Base-by-base conservation (phyloP, 1,139 yeast species). In the Sugiyamaella sp. region DNA sequence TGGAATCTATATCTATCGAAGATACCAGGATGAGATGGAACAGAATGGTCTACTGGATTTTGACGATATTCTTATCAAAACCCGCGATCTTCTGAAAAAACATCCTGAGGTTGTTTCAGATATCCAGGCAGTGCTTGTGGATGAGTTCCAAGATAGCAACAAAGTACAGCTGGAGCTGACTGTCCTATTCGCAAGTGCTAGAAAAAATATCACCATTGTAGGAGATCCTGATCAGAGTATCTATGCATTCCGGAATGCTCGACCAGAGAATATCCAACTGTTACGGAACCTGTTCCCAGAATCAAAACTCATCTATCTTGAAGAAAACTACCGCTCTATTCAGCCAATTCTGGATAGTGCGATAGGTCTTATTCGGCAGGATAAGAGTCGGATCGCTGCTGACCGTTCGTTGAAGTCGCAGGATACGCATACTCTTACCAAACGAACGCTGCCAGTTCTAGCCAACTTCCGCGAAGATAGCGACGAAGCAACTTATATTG, bases 191-290 rank as follows among this genome's bases (percentile, higher is more conserved):
- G 83, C 89, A 0, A 67, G 71, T 16, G 71, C 72, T 3, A 68
- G 70, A 43, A 63, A 63, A 19, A 85, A 85, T 57, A 76, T 91
- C 6, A 88, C 97, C 0, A 82, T 90, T 1, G 98, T 93, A 0
- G 99, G 99, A 0, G 99, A 93, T 64, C 96, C 97, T 0, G 97
- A 93, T 69, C 98, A 93, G 69, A 85, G 96, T 65, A 93, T 93
- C 25, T 93, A 93, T 67, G 89, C 85, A 0, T 91, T 91, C 61
- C 75, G 99, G 58, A 84, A 87, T 62, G 97, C 98, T 0, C 82
- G 83, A 42, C 76, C 85, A 0, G 73, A 74, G 14, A 90, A 89
- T 63, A 89, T 93, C 63, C 71, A 71, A 35, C 74, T 74, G 10
- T 84, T 93, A 90, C 68, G 69, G 35, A 64, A 69, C 0, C 70